phyloP scores from a whole-genome alignment of 345 rosid species.

The Angophora floribunda region DNA sequence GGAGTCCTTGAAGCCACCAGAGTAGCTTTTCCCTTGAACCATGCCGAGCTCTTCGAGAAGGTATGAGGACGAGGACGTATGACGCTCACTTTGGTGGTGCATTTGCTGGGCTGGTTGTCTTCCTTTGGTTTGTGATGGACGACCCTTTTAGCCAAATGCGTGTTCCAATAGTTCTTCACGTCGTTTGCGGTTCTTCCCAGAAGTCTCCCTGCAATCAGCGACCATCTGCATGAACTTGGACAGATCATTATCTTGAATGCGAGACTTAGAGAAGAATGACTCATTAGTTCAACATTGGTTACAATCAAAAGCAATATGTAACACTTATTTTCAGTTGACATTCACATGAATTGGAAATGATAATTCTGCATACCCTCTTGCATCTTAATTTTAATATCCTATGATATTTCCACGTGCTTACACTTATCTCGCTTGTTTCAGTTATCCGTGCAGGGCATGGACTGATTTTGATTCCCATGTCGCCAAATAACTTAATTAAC shows the following conservation, averaged over 20 bases:
- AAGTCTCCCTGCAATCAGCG: slow-evolving; percentile 18
- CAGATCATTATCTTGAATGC: neutral
- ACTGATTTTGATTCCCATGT: neutral
- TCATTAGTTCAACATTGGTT: neutral
- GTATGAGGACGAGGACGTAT: neutral
- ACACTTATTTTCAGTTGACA: neutral
- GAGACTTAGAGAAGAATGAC: neutral
- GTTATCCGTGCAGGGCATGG: neutral
- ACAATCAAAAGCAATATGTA: neutral
- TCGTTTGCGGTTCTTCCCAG: slow-evolving; percentile 22
- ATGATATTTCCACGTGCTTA: neutral
- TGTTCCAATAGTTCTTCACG: slow-evolving; percentile 19
- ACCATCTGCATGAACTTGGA: slow-evolving; percentile 8
- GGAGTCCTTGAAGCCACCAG: neutral
- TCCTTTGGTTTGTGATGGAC: neutral
- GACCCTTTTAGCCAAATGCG: neutral
- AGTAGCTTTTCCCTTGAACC: neutral
- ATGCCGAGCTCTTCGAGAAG: neutral
- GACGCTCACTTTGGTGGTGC: neutral
- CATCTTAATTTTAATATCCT: neutral
- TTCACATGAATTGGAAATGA: neutral
- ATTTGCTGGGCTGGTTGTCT: neutral
- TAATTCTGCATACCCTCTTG: neutral
- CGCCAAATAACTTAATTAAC: too few species aligned
- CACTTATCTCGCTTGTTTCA: neutral